phyloP scores from a whole-genome alignment of 2,329 filamentous ascomycete species.

The Cladosporium sp. region DNA sequence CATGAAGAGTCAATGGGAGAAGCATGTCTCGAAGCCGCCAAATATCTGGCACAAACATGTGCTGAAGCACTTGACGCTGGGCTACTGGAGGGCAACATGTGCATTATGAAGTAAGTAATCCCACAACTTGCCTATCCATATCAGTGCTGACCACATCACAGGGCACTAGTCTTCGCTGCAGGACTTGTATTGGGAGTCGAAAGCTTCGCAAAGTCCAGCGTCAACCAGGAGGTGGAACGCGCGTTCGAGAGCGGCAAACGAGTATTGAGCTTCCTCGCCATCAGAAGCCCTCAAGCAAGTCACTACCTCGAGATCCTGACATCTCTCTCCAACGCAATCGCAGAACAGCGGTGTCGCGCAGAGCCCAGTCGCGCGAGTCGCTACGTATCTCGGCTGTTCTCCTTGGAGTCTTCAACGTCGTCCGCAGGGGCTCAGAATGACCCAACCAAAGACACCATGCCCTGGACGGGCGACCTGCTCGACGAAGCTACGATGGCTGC shows the following conservation, averaged over 20 bases:
- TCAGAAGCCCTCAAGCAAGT: constrained; percentile 52
- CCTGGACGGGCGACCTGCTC: neutral
- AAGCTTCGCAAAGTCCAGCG: constrained; percentile 48
- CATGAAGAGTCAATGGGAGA: constrained; percentile 37
- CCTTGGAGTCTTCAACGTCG: neutral
- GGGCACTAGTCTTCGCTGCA: constrained; percentile 50
- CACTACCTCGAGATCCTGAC: constrained; percentile 55
- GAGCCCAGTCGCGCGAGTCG: constrained; percentile 1
- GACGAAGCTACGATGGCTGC: constrained; percentile 1
- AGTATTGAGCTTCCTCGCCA: constrained; percentile 47
- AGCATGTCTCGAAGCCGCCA: constrained; percentile 53
- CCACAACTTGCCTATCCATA: neutral
- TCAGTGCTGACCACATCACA: constrained; percentile 34
- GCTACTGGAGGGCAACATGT: constrained; percentile 53
- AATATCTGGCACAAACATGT: constrained; percentile 54
- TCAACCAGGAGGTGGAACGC: constrained; percentile 43
- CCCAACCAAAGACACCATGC: neutral
- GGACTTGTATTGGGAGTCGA: constrained; percentile 55
- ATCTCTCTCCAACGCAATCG: constrained; percentile 22
- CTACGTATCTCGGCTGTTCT: constrained; percentile 6
- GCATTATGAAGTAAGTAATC: constrained; percentile 52
- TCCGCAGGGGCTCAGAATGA: neutral
- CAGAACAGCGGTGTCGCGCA: constrained; percentile 4
- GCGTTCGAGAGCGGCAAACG: constrained; percentile 50
- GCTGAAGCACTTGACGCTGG: constrained; percentile 44